A percentile compares a stretch with the other conserved stretches of the same genome.
phyloP scores from a whole-genome alignment of 2,329 filamentous ascomycete species.

The Fusarium buharicum region DNA sequence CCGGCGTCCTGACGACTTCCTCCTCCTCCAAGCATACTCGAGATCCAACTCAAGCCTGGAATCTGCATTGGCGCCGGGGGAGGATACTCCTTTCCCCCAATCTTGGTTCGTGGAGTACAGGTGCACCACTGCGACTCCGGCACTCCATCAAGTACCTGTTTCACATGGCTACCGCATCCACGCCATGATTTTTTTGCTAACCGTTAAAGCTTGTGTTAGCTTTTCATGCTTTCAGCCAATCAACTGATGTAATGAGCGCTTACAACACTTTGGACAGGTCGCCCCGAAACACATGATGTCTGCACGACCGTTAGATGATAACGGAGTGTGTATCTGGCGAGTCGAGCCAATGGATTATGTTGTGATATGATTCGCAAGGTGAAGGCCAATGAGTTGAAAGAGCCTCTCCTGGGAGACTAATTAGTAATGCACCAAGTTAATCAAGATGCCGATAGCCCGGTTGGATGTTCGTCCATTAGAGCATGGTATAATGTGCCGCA shows the following conservation, averaged over 20 bases:
- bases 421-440: not conserved
- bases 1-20: slow-evolving; percentile 3
- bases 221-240: not conserved
- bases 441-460: not conserved
- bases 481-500: not conserved
- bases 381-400: not conserved
- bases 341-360: not conserved
- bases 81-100: slow-evolving; percentile 59
- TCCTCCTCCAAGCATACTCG: slow-evolving; percentile 41
- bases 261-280: slow-evolving; percentile 56
- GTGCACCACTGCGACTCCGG: slow-evolving; percentile 60
- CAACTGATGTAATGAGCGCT: slow-evolving; percentile 24
- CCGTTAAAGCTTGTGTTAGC: not conserved
- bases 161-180: slow-evolving; percentile 61
- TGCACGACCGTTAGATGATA: not conserved
- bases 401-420: too few relatives aligned
- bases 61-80: slow-evolving; percentile 54
- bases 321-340: not conserved
- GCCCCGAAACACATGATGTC: slow-evolving; percentile 55
- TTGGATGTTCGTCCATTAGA: not conserved
- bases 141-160: slow-evolving; percentile 56
- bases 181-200: slow-evolving; percentile 61
- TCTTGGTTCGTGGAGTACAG: slow-evolving; percentile 57
- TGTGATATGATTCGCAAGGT: not conserved
- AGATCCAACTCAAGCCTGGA: slow-evolving; percentile 54